Percentiles rank a stretch among this genome's conserved stretches.
Conservation (phyloP, 768 basidiomycete species). For the Lactarius akahatsu region DNA sequence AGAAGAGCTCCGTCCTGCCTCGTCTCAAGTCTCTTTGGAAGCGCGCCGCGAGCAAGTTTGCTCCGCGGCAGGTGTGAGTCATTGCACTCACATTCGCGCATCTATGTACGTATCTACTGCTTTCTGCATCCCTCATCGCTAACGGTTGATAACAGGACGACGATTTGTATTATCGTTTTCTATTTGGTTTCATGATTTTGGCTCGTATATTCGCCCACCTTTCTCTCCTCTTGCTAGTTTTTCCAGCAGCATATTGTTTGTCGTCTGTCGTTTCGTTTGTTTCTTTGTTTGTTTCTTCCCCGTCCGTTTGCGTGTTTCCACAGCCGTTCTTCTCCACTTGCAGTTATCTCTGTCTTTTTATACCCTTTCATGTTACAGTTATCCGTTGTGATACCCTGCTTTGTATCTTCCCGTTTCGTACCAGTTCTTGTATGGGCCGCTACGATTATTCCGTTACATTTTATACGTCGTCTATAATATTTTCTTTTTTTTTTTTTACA, state of each 20-base stretch:
- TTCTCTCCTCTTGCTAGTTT: not conserved
- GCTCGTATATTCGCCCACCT: not conserved
- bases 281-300: not conserved
- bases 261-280: not conserved
- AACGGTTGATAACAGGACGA: not conserved
- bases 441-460: not conserved
- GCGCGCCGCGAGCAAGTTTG: constrained; percentile 20
- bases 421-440: not conserved
- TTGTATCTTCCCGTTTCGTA: not conserved
- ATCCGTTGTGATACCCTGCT: constrained; percentile 3
- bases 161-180: not conserved
- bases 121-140: not conserved
- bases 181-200: not conserved
- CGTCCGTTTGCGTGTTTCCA: not conserved
- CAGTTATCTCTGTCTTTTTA: not conserved
- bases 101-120: constrained; percentile 1
- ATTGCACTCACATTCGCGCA: not conserved
- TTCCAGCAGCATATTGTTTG: not conserved
- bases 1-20: constrained; percentile 18
- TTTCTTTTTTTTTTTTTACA: no score
- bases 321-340: no score
- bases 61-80: constrained; percentile 11
- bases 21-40: constrained; percentile 23
- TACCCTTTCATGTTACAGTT: not conserved
- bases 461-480: no score